These are phyloP conservation scores for Lactuca saligna DNA, from an alignment of 129 eudicot genomes.

Conservation along the genomic window DNA sequence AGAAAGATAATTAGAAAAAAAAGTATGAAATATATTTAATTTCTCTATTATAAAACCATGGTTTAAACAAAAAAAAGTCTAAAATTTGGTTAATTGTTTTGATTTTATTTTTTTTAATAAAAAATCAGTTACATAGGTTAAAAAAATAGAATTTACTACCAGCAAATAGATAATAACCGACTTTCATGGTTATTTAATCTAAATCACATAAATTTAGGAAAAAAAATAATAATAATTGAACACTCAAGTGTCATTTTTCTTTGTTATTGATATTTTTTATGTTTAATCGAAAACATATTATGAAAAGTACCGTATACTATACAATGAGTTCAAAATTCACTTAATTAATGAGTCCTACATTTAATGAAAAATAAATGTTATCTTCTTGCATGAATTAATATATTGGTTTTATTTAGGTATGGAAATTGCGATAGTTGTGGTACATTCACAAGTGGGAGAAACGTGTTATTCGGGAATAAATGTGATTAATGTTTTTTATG, in stretches of 20 bases:
- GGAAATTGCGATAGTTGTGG: background rate
- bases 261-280: no score
- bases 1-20: no score
- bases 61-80: background rate
- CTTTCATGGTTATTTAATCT: background rate
- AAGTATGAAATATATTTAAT: no score
- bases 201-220: background rate
- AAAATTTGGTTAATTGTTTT: background rate
- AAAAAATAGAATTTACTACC: no score
- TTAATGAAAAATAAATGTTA: background rate
- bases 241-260: background rate
- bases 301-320: background rate
- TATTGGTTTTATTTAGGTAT: background rate
- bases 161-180: no score
- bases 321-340: background rate
- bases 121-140: background rate
- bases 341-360: no score
- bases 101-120: background rate
- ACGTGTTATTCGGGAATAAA: conserved; percentile 1
- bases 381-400: background rate
- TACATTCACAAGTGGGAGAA: conserved; percentile 1
- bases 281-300: no score
- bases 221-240: no score
- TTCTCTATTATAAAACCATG: background rate
- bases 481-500: conserved; percentile 6